These are phyloP conservation scores for Mycena galopus DNA, from an alignment of 768 basidiomycete genomes.

Conservation along the genomic window DNA sequence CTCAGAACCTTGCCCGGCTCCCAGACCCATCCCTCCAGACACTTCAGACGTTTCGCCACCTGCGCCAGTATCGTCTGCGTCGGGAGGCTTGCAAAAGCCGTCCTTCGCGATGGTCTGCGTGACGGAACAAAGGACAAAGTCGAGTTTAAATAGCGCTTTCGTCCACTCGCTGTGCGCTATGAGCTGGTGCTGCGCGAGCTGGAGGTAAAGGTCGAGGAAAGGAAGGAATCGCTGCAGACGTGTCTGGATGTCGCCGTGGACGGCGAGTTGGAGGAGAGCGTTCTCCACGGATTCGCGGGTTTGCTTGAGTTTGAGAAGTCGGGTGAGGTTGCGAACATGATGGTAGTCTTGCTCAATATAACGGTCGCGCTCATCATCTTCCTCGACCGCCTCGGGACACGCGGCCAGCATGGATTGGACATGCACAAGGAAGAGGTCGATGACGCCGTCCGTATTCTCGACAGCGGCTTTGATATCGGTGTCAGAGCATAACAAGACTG, in stretches of 20 bases:
- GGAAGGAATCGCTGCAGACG: constrained; percentile 69
- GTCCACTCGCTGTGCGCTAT: constrained; percentile 71
- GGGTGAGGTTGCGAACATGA: constrained; percentile 59
- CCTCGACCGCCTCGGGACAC: constrained; percentile 46
- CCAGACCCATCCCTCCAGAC: constrained; percentile 86
- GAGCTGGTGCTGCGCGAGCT: constrained; percentile 72
- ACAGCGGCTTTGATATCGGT: not conserved
- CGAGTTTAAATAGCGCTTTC: constrained; percentile 86
- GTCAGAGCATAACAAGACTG: constrained; percentile 11
- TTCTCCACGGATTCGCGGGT: constrained; percentile 57
- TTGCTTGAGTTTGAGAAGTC: constrained; percentile 60
- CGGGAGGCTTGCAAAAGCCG: constrained; percentile 94
- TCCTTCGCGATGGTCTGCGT: constrained; percentile 81
- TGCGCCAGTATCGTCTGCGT: constrained; percentile 68
- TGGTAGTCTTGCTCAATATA: constrained; percentile 66
- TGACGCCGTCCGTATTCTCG: constrained; percentile 55
- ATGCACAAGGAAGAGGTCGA: constrained; percentile 74
- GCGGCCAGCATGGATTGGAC: constrained; percentile 70
- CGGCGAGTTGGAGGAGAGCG: constrained; percentile 55
- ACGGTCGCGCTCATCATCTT: constrained; percentile 54
- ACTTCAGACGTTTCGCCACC: constrained; percentile 63
- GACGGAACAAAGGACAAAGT: constrained; percentile 81
- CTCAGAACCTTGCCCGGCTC: constrained; percentile 86
- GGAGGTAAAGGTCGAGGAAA: constrained; percentile 77
- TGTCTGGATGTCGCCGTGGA: constrained; percentile 46